phyloP scores from a whole-genome alignment of 768 basidiomycete species.

The Suillus decipiens region DNA sequence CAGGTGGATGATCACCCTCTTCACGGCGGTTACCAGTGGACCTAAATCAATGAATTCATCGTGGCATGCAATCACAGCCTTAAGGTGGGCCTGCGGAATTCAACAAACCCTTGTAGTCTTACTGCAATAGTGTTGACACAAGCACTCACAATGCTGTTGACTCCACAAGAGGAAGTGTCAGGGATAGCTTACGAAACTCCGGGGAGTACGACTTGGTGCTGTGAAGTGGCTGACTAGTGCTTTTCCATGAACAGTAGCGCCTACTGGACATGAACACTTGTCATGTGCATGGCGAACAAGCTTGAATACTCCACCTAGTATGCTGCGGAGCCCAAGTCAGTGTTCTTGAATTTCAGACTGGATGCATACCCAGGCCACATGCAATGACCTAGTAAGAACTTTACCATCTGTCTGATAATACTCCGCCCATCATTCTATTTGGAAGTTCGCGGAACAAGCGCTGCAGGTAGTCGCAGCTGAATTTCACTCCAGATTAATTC shows the following conservation, averaged over 20 bases:
- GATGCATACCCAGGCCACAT: background rate
- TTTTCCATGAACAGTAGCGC: background rate
- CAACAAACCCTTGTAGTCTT: background rate
- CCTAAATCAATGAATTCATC: background rate
- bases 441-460: background rate
- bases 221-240: background rate
- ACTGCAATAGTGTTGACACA: background rate
- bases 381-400: background rate
- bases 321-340: background rate
- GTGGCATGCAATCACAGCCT: background rate
- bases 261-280: background rate
- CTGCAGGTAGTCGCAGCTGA: background rate
- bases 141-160: background rate
- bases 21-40: background rate
- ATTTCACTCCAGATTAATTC: no score
- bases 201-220: background rate
- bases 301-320: background rate
- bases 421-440: no score
- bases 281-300: background rate
- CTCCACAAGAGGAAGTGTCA: background rate
- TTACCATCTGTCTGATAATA: no score
- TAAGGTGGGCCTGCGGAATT: background rate
- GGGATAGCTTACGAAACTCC: background rate
- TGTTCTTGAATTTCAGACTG: background rate
- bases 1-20: background rate